Evolutionary conservation across 257 asterid species (phyloP), one percentile per base, ranked within the genome.

Genomic region (Eustoma russellianum): DNA sequence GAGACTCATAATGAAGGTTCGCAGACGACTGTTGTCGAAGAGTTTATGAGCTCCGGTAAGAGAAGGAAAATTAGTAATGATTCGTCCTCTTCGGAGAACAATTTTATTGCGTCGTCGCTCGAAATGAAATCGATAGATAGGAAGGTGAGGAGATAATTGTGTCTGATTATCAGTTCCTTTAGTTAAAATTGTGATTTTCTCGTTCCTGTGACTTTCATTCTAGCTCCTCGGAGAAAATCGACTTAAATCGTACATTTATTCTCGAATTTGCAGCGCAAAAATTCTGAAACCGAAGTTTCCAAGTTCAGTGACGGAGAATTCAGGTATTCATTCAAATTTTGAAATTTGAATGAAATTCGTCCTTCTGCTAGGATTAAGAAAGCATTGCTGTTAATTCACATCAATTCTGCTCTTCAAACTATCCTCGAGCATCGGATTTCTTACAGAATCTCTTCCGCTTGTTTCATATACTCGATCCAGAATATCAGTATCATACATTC

Each of bases 111-210:
- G 48, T 67, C 78, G 47, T 69, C 69, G 17, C 56, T 44, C 57
- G 50, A 59, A 35, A 44, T 54, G 72, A 60, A 76, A 64, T 65
- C 82, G 13, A 52, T 74, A 68, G 95, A 89, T 81, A 93, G 83
- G 87, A 81, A 83, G 92, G 88, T 79, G 57, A 70, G 33, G 24
- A 55, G 61, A 40, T 60, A 50, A 6, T 57, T 15, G 7, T 24
- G 30, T 4, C 30, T 24, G 30, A 24, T 24, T 24, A 38, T 10
- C 12, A 38, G 5, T 2, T 38, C 7, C 7, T 38, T 38, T 7
- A 3, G 12, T 38, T 5, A 38, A 4, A 38, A 7, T 38, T 4
- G 9, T 38, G 2, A 7, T 38, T 38, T 38, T 38, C 12, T 6
- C 9, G 2, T 38, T 38, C 12, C 7, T 0, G 43, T 38, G 43